Evolutionary conservation across 2,329 filamentous ascomycete species (phyloP).

Genomic region (Mollisia scopiformis): DNA sequence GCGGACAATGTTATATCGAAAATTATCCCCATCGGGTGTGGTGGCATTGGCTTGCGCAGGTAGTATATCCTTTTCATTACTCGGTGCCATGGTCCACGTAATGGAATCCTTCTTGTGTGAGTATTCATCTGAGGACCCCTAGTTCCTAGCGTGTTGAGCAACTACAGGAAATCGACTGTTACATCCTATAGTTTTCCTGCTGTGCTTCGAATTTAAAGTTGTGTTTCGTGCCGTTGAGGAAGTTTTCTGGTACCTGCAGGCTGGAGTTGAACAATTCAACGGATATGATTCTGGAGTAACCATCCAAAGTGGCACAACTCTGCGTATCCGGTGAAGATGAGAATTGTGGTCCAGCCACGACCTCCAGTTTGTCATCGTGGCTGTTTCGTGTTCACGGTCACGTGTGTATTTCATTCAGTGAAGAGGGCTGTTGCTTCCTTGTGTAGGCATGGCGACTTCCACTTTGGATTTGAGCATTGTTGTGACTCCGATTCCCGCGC

Average conservation of each 20-base stretch:
- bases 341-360: neutral
- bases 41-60: neutral
- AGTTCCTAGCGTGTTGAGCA: too few relatives aligned
- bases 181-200: neutral
- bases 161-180: neutral
- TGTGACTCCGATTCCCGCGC: neutral
- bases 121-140: too few relatives aligned
- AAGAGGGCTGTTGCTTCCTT: neutral
- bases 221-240: neutral
- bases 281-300: neutral
- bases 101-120: neutral
- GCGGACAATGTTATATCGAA: too few relatives aligned
- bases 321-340: neutral
- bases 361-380: neutral
- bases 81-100: neutral
- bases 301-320: neutral
- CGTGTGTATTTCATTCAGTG: neutral
- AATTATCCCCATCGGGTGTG: too few relatives aligned
- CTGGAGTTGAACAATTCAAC: neutral
- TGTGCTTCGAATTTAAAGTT: neutral
- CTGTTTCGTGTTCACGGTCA: neutral
- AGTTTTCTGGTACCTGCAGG: neutral
- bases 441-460: neutral
- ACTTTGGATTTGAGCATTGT: neutral
- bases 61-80: neutral